Evolutionary conservation across 2,329 filamentous ascomycete genomes (phyloP).

Genomic region (Chaetomium olivaceum): DNA sequence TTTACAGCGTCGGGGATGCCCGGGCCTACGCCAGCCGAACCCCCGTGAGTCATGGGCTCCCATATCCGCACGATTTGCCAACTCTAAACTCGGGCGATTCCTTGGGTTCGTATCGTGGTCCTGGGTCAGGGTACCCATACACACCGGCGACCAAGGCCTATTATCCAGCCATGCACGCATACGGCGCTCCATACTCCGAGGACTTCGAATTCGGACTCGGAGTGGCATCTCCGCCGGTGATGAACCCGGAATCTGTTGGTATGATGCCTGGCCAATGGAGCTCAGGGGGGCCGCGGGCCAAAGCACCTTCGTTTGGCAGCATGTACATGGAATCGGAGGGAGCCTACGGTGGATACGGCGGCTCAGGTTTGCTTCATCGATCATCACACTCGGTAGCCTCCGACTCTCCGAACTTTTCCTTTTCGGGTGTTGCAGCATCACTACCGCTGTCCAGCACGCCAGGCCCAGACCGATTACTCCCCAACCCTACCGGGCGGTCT

Average conservation of each 20-base stretch:
- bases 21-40: slow-evolving; percentile 33
- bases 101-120: slow-evolving; percentile 39
- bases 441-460: slow-evolving; percentile 39
- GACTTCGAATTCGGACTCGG: slow-evolving; percentile 32
- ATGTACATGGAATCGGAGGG: slow-evolving; percentile 42
- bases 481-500: slow-evolving; percentile 40
- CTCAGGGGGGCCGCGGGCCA: slow-evolving; percentile 29
- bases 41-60: slow-evolving; percentile 17
- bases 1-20: slow-evolving; percentile 41
- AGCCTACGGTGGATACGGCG: slow-evolving; percentile 38
- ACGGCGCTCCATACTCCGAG: slow-evolving; percentile 41
- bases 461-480: slow-evolving; percentile 37
- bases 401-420: slow-evolving; percentile 43
- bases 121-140: slow-evolving; percentile 37
- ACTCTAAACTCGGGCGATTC: slow-evolving; percentile 38
- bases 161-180: slow-evolving; percentile 40
- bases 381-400: slow-evolving; percentile 30
- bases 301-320: slow-evolving; percentile 27
- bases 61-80: slow-evolving; percentile 40
- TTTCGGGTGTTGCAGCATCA: slow-evolving; percentile 46
- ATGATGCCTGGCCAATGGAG: slow-evolving; percentile 40
- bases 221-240: slow-evolving; percentile 40
- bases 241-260: slow-evolving; percentile 39
- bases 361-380: slow-evolving; percentile 40
- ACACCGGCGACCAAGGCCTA: slow-evolving; percentile 36